phyloP scores from a whole-genome alignment of 306 rosid species.

The Sesbania bispinosa region DNA sequence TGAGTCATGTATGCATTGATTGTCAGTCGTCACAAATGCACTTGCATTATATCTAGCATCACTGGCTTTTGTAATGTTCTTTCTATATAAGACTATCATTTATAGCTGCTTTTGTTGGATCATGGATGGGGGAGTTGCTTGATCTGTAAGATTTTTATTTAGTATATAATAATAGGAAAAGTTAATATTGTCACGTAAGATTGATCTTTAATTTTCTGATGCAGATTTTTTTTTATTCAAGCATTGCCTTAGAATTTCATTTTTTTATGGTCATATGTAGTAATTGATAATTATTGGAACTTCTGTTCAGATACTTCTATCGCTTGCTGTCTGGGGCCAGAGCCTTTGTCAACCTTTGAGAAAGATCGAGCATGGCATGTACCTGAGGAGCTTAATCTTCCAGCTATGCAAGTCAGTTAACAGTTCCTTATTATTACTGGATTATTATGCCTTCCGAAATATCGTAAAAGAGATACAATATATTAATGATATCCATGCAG shows the following conservation, averaged over 20 bases:
- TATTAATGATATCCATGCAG: conserved; percentile 41
- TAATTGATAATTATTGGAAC: conserved; percentile 2
- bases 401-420: conserved; percentile 76
- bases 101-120: neutral
- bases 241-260: neutral
- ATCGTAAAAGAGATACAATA: neutral
- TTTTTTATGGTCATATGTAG: conserved; percentile 1
- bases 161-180: neutral
- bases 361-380: conserved; percentile 91
- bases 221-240: neutral
- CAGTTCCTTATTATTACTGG: conserved; percentile 6
- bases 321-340: conserved; percentile 83
- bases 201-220: conserved; percentile 6
- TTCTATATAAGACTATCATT: neutral
- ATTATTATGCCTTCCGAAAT: conserved; percentile 17
- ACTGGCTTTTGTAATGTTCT: conserved; percentile 8
- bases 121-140: neutral
- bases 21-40: neutral
- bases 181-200: neutral
- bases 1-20: neutral
- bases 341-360: conserved; percentile 74
- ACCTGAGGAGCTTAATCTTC: conserved; percentile 65
- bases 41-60: neutral
- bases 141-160: neutral
- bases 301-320: conserved; percentile 65